phyloP scores from a whole-genome alignment of 441 rosid genomes.

The Iberis amara region DNA sequence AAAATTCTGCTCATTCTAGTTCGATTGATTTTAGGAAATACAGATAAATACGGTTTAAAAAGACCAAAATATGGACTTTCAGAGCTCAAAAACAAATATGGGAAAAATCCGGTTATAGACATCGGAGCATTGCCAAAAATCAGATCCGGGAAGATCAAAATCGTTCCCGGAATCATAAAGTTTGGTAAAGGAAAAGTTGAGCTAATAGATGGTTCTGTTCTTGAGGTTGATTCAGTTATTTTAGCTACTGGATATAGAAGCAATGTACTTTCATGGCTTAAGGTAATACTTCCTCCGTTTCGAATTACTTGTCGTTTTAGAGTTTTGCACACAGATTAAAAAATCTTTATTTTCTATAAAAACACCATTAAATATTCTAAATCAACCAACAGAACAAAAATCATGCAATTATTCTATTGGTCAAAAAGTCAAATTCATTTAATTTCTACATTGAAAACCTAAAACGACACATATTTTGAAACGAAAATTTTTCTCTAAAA shows the following conservation, averaged over 20 bases:
- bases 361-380: too few species aligned
- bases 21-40: constrained; percentile 45
- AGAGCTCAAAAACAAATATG: constrained; percentile 48
- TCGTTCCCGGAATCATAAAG: constrained; percentile 57
- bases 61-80: constrained; percentile 61
- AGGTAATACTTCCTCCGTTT: constrained; percentile 51
- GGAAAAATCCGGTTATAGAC: constrained; percentile 80
- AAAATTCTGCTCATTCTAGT: constrained; percentile 49
- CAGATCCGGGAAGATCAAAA: constrained; percentile 56
- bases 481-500: too few species aligned
- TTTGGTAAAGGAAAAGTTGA: constrained; percentile 48
- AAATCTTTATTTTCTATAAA: too few species aligned
- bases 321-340: too few species aligned
- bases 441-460: too few species aligned
- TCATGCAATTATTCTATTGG: too few species aligned
- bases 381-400: background rate
- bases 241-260: constrained; percentile 89
- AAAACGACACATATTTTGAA: too few species aligned
- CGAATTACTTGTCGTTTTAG: too few species aligned
- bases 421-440: too few species aligned
- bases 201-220: constrained; percentile 51
- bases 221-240: constrained; percentile 57
- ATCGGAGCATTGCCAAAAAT: constrained; percentile 61
- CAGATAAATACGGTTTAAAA: constrained; percentile 50
- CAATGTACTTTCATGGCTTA: constrained; percentile 88